Conservation (phyloP, 2,329 filamentous ascomycete genomes). For the Fusarium cyanostomum region DNA sequence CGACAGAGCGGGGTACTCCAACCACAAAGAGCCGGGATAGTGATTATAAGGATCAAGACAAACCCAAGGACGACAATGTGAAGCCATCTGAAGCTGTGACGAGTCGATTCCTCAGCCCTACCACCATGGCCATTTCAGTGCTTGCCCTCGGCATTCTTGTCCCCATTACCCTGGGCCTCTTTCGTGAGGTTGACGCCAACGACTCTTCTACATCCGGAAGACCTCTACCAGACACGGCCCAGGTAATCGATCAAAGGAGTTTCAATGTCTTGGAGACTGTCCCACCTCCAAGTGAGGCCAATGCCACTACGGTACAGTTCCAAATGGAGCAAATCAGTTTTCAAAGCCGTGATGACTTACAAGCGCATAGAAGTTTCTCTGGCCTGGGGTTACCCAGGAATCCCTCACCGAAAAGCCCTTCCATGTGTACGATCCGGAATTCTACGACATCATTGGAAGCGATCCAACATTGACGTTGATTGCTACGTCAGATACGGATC, state of each 20-base stretch:
- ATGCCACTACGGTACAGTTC: constrained; percentile 29
- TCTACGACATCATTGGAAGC: constrained; percentile 59
- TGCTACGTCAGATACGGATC: constrained; percentile 54
- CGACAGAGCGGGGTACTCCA: constrained; percentile 15
- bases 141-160: constrained; percentile 2
- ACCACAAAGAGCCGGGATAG: not conserved
- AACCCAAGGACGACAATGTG: not conserved
- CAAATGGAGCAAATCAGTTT: accelerated
- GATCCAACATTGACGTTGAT: constrained; percentile 61
- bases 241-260: constrained; percentile 37
- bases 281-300: constrained; percentile 21
- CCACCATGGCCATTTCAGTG: not conserved
- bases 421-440: constrained; percentile 58
- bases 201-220: not conserved
- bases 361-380: constrained; percentile 17
- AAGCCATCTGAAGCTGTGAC: too few species aligned
- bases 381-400: constrained; percentile 37
- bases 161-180: constrained; percentile 1
- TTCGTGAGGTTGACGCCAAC: not conserved
- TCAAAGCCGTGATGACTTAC: not conserved
- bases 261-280: constrained; percentile 36
- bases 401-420: constrained; percentile 37
- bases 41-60: not conserved
- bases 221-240: constrained; percentile 24
- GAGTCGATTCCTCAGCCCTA: not conserved